Base-by-base conservation (phyloP, 2,329 filamentous ascomycete species). In the Xylaria digitata region DNA sequence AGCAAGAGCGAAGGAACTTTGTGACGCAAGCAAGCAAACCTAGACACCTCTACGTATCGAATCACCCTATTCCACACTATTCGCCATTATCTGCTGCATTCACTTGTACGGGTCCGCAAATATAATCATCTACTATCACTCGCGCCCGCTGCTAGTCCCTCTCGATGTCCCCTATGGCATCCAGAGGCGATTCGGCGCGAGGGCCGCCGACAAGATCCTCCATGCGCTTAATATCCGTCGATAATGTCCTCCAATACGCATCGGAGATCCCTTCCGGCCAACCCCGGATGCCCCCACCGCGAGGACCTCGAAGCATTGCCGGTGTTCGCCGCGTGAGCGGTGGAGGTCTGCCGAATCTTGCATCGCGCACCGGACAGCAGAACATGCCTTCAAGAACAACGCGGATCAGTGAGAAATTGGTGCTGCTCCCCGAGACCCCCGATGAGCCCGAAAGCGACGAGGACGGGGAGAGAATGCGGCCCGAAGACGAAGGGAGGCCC, bases 391-490 rank as follows among this genome's bases (percentile, higher is more conserved):
- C 93, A 6, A 88, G 96, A 60, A 96, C 94, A 43, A 96, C 93
- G 32, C 97, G 98, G 79, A 91, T 97, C 70, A 97, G 93, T 78
- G 93, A 98, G 82, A 98, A 98, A 81, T 85, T 99, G n/a, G 96
- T 99, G 0, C 84, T 98, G 42, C 85, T 99, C 15, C 96, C 96
- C 0, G 95, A 97, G 76, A 91, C 94, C 0, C 84, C 84, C 3
- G 86, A 86, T 61, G 87, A 88, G 26, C 86, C 84, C 7, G 87
- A 88, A 45, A 78, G 79, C 21, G 85, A 84, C 3, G 83, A 87
- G 15, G 86, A 87, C 68, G 82, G 82, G 59, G 83, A 86, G 61
- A 78, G 82, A 59, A 79, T 82, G 2, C 84, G 84, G 2, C 60
- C 67, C 46, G 79, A 82, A 43, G 80, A 82, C 21, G 85, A 84